A percentile compares a stretch with the other conserved stretches of the same genome.
These are phyloP conservation scores for Conticribra guillardii DNA, from an alignment of 108 stramenopile genomes.

Conservation along the genomic window DNA sequence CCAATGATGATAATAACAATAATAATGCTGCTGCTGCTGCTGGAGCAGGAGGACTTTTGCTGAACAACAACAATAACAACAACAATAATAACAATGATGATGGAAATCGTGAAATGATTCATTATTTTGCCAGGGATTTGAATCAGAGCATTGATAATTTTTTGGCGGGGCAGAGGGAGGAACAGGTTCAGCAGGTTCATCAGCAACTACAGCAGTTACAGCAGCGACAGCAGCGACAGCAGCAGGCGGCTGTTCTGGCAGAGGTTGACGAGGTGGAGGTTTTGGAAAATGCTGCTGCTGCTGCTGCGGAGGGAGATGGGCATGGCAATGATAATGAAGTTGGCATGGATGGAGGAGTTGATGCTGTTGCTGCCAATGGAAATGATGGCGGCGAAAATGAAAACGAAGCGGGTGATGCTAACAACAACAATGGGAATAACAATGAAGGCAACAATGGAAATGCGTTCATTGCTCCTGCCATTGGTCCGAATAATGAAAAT, in stretches of 20 bases:
- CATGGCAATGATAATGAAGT: no score
- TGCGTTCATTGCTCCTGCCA: background rate
- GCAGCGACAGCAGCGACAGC: constrained; percentile 4
- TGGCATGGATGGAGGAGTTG: no score
- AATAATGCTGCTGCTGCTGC: no score
- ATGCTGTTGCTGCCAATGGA: background rate
- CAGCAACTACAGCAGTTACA: constrained; percentile 6
- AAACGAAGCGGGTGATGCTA: background rate
- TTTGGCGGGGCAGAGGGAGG: background rate
- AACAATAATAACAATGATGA: background rate
- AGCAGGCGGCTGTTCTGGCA: constrained; percentile 1
- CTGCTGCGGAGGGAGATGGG: background rate
- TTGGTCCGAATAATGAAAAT: background rate
- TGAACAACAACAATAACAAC: background rate
- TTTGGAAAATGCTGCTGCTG: background rate
- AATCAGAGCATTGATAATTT: background rate
- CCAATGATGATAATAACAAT: no score
- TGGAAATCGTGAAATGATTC: background rate
- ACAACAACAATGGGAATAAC: background rate
- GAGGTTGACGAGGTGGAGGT: background rate
- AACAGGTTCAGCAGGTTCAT: constrained; percentile 1
- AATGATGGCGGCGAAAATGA: background rate
- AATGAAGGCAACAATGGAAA: background rate
- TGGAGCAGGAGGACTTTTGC: no score
- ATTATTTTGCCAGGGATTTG: background rate